phyloP scores from a whole-genome alignment of 805 yeast species.

The Naumovozyma baii region DNA sequence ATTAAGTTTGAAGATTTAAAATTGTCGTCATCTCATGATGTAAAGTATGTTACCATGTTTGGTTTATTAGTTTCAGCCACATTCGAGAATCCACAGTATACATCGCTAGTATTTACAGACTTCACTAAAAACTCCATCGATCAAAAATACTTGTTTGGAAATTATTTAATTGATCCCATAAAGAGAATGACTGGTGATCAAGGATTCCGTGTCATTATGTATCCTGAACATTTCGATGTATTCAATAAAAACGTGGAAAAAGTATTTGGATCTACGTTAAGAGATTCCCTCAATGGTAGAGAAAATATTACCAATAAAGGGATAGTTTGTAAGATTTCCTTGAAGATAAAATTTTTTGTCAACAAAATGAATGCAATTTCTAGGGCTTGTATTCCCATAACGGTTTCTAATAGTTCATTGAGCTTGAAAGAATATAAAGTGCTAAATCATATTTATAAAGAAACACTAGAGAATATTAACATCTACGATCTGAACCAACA shows the following conservation, averaged over 20 bases:
- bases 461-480: not conserved
- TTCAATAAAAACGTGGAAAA: conserved; percentile 6
- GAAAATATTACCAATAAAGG: conserved; percentile 20
- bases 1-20: conserved; percentile 10
- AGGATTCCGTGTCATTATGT: conserved; percentile 18
- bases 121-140: conserved; percentile 15
- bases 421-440: not conserved
- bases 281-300: conserved; percentile 2
- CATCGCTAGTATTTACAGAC: conserved; percentile 21
- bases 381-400: conserved; percentile 13
- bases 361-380: conserved; percentile 18
- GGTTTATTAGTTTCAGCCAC: conserved; percentile 17
- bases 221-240: conserved; percentile 10
- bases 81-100: conserved; percentile 9
- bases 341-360: conserved; percentile 13
- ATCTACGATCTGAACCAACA: not conserved
- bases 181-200: conserved; percentile 9
- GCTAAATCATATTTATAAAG: not conserved
- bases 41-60: conserved; percentile 10
- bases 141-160: conserved; percentile 18
- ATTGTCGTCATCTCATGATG: conserved; percentile 3
- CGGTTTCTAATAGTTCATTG: not conserved
- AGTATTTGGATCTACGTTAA: conserved; percentile 5
- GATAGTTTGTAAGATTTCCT: conserved; percentile 17
- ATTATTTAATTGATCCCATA: conserved; percentile 14